Evolutionary conservation across 129 eudicot genomes (phyloP), one percentile per base, ranked within the genome.

Genomic region (Deinandra increscens): DNA sequence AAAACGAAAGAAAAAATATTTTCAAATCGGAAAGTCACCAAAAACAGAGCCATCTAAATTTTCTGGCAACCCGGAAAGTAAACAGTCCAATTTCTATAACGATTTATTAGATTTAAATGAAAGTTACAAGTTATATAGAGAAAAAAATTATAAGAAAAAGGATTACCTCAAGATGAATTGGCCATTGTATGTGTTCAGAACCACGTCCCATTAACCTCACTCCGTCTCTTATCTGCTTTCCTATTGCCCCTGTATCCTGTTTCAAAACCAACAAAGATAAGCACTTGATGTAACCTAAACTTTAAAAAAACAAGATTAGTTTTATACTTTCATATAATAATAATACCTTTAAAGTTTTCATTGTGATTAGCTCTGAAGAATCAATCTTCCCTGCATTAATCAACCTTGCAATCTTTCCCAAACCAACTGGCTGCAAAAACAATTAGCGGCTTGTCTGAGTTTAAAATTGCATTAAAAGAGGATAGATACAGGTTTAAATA

Each of bases 151-250:
- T 20, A 19, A 22, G 17, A 34, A 42, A 42, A 68, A 70, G 14
- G 46, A 70, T 66, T 68, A 89, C 98, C 96, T 92, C 98, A 1
- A 92, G 81, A 86, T 92, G 98, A 76, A 92, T 84, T 15, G 98
- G 98, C 98, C 96, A 92, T 38, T 80, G 41, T 15, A 92, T 92
- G 11, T 82, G 86, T 66, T 92, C 96, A 34, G 85, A 65, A 66
- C 98, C 98, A 70, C 98, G 98, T 60, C 95, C 98, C 98, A 92
- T 92, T 74, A 92, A 72, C 69, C 98, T 73, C 34, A 89, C 98
- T 43, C 98, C 98, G 73, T 92, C 96, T 77, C 77, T 72, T 62
- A 92, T 92, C 69, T 92, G 96, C 85, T 92, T 92, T 54, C 98
- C 98, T 72, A 92, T 83, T 15, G 98, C 98, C 48, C 98, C 96